Evolutionary conservation across 1,139 yeast genomes (phyloP).

Genomic region (Pneumocystis carinii): DNA sequence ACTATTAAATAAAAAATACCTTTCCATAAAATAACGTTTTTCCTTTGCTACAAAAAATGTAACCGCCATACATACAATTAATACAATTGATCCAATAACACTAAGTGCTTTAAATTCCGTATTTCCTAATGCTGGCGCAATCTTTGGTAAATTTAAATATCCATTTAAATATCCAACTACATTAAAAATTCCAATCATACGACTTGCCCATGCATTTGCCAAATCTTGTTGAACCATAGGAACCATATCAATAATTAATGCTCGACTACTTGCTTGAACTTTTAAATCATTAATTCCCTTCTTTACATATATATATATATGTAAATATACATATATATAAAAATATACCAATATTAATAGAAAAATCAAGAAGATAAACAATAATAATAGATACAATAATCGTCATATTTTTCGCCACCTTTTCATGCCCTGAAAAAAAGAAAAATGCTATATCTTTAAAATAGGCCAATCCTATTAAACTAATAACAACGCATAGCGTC

Average conservation of each 20-base stretch:
- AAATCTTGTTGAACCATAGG: constrained; percentile 38
- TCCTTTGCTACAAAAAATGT: constrained; percentile 32
- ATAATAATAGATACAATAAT: constrained; percentile 36
- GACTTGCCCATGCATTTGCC: constrained; percentile 62
- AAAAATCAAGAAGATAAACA: constrained; percentile 39
- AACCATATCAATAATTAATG: constrained; percentile 43
- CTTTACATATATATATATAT: too few species aligned
- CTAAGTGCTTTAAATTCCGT: constrained; percentile 40
- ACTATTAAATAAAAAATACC: background rate
- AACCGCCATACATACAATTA: constrained; percentile 27
- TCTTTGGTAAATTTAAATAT: constrained; percentile 27
- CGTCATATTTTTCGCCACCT: constrained; percentile 20
- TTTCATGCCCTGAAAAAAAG: constrained; percentile 15
- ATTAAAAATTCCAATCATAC: constrained; percentile 48
- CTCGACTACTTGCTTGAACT: constrained; percentile 46
- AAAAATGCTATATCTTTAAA: constrained; percentile 27
- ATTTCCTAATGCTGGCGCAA: constrained; percentile 28
- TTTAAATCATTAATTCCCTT: constrained; percentile 18
- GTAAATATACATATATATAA: too few species aligned
- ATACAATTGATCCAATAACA: constrained; percentile 30
- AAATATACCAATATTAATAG: constrained; percentile 30
- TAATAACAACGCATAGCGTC: constrained; percentile 31
- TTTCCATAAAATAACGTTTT: constrained; percentile 20
- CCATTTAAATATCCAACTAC: constrained; percentile 40
- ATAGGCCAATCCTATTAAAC: constrained; percentile 35